These are phyloP conservation scores for Penicillium sp. DNA, from an alignment of 2,329 filamentous ascomycete species.

Conservation along the genomic window DNA sequence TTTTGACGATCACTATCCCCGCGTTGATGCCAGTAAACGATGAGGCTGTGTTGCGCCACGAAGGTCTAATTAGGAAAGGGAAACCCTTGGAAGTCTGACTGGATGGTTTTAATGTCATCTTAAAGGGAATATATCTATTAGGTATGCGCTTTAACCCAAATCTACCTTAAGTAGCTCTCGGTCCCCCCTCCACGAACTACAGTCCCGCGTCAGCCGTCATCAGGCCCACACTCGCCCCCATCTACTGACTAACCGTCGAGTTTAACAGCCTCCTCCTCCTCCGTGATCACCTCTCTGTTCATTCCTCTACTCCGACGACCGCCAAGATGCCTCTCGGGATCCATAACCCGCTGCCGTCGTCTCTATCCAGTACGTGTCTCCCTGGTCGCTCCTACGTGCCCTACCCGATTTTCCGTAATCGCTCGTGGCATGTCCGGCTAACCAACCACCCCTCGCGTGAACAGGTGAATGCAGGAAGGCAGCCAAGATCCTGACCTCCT, in stretches of 20 bases:
- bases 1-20: neutral
- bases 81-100: neutral
- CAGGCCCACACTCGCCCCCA: constrained; percentile 23
- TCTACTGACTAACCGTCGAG: constrained; percentile 21
- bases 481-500: constrained; percentile 89
- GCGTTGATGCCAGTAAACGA: neutral
- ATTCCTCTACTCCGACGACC: constrained; percentile 8
- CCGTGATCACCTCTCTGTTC: constrained; percentile 2
- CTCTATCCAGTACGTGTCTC: constrained; percentile 43
- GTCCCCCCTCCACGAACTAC: constrained; percentile 10
- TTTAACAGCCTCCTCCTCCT: constrained; percentile 10
- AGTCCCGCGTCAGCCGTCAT: constrained; percentile 22
- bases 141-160: neutral
- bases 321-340: constrained; percentile 43
- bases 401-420: constrained; percentile 31
- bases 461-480: constrained; percentile 96
- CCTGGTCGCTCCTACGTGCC: constrained; percentile 2
- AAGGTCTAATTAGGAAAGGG: neutral
- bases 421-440: constrained; percentile 25
- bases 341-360: constrained; percentile 47
- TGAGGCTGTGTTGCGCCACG: neutral
- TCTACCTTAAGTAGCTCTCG: neutral
- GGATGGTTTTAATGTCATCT: neutral
- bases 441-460: constrained; percentile 27
- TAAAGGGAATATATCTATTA: neutral